Conservation (phyloP, 2,329 filamentous ascomycete genomes). For the Neofusicoccum parvum region DNA sequence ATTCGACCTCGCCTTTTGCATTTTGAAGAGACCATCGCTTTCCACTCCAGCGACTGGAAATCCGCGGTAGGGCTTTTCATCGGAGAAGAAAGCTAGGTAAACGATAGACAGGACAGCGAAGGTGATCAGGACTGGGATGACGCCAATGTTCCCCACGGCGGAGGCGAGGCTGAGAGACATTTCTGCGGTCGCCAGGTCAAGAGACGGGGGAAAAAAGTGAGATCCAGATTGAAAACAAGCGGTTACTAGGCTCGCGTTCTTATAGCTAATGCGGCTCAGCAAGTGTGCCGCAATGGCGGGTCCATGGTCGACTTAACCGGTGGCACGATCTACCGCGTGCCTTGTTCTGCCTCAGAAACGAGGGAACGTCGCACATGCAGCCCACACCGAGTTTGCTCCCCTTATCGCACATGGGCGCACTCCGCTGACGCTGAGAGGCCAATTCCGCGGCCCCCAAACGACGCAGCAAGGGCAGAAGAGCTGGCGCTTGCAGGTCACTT, state of each 20-base stretch:
- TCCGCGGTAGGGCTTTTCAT: neutral
- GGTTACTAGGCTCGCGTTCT: neutral
- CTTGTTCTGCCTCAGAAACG: neutral
- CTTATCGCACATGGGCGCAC: neutral
- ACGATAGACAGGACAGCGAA: neutral
- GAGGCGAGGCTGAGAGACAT: neutral
- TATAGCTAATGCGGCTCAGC: constrained; percentile 1
- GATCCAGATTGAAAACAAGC: neutral
- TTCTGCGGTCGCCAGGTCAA: neutral
- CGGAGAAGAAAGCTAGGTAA: neutral
- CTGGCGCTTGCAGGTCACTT: neutral
- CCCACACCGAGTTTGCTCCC: neutral
- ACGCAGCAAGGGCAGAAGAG: neutral
- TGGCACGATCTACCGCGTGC: neutral
- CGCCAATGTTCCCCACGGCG: neutral
- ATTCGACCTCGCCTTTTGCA: neutral
- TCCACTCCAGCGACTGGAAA: neutral
- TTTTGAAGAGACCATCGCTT: neutral
- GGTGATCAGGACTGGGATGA: neutral
- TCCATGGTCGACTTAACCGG: neutral
- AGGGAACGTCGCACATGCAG: neutral
- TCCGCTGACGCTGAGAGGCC: neutral
- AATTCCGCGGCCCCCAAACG: neutral
- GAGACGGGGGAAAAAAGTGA: neutral
- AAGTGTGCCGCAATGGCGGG: neutral